Conservation (phyloP, 1,284 basidiomycete species). For the Entoloma clypeatum region DNA sequence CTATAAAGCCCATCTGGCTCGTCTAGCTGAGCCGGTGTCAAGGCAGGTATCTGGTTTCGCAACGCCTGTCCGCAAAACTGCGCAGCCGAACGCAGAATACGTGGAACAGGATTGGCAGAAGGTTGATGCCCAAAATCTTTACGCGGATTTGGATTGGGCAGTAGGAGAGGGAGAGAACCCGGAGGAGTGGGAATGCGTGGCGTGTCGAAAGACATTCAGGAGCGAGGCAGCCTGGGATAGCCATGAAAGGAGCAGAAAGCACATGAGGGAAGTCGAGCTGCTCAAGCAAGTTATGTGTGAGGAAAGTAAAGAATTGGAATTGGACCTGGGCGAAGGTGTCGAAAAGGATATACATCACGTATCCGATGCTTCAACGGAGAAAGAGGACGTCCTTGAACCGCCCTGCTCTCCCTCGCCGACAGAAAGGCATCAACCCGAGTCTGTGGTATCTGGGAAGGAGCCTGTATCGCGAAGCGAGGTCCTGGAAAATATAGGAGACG, state of each 20-base stretch:
- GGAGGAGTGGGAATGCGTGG: conserved; percentile 94
- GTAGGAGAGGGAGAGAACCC: conserved; percentile 64
- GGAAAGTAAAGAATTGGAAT: conserved; percentile 71
- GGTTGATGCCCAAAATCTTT: conserved; percentile 38
- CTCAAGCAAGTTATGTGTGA: conserved; percentile 71
- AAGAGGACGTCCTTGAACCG: conserved; percentile 1
- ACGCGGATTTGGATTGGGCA: conserved; percentile 67
- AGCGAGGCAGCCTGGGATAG: conserved; percentile 95
- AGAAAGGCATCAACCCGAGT: conserved; percentile 1
- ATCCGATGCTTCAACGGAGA: conserved; percentile 4
- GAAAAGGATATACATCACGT: conserved; percentile 22
- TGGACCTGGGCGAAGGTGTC: conserved; percentile 39
- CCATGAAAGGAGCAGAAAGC: conserved; percentile 96
- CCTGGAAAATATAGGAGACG: conserved; percentile 7
- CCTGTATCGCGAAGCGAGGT: background rate
- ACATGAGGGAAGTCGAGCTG: conserved; percentile 82
- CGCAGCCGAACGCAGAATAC: conserved; percentile 38
- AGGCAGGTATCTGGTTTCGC: conserved; percentile 30
- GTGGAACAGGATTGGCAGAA: conserved; percentile 86
- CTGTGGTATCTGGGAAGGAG: background rate
- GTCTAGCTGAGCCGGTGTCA: conserved; percentile 39
- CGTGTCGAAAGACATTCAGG: conserved; percentile 87
- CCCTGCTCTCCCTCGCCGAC: conserved; percentile 6
- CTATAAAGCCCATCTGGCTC: conserved; percentile 70
- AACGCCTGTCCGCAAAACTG: conserved; percentile 24